phyloP scores from a whole-genome alignment of 1,284 basidiomycete genomes.

The Tetrapyrgos nigripes region DNA sequence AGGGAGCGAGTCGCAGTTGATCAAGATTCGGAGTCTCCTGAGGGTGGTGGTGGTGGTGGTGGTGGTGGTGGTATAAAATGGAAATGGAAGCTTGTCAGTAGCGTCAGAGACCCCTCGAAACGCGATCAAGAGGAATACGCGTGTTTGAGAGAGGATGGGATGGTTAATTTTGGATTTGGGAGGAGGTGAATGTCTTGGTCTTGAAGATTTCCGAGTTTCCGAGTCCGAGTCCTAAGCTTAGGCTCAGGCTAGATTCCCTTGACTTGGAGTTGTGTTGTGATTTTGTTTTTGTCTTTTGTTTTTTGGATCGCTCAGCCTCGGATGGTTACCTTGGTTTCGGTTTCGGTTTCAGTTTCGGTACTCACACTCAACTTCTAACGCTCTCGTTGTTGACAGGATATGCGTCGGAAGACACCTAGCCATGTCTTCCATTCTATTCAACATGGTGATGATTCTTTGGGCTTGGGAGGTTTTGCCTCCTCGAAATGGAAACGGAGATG shows the following conservation, averaged over 20 bases:
- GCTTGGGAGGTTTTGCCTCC: not conserved
- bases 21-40: not conserved
- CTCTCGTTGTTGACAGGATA: slow-evolving; percentile 18
- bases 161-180: slow-evolving; percentile 12
- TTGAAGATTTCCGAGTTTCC: too few species aligned
- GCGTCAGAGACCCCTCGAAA: not conserved
- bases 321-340: too few species aligned
- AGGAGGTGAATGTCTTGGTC: not conserved
- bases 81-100: not conserved
- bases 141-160: not conserved
- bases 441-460: slow-evolving; percentile 23
- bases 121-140: not conserved
- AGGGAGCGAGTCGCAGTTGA: too few species aligned
- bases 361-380: too few species aligned
- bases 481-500: not conserved
- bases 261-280: too few species aligned
- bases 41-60: not conserved
- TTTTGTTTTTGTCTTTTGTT: too few species aligned
- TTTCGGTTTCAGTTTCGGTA: too few species aligned
- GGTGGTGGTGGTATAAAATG: not conserved
- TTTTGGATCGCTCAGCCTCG: too few species aligned
- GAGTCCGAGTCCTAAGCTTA: too few species aligned
- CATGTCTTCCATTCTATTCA: slow-evolving; percentile 17
- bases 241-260: too few species aligned
- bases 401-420: slow-evolving; percentile 23